Conservation (phyloP, 2,329 filamentous ascomycete genomes). For the Xylaria sp. region DNA sequence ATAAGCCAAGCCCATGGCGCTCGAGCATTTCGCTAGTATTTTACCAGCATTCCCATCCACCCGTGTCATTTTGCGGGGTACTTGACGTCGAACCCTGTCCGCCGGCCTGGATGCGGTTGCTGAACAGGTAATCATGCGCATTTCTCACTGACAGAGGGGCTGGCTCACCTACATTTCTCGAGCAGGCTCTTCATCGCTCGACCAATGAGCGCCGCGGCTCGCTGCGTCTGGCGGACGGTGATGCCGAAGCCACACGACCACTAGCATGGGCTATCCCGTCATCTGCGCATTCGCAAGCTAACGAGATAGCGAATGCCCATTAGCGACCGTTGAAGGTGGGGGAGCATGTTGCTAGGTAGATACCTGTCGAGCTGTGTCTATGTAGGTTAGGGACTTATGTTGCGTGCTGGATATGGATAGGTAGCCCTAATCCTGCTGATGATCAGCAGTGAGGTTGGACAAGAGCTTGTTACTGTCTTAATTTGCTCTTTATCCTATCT, state of each 20-base stretch:
- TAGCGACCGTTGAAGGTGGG: neutral
- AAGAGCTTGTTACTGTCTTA: constrained; percentile 5
- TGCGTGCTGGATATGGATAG: neutral
- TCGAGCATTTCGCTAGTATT: neutral
- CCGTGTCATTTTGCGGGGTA: constrained; percentile 33
- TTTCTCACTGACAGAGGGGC: constrained; percentile 5
- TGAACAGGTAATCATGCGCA: constrained; percentile 30
- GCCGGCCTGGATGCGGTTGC: constrained; percentile 2
- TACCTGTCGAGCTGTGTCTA: neutral
- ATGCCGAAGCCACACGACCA: constrained; percentile 26
- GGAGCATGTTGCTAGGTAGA: neutral
- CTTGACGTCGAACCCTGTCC: constrained; percentile 30
- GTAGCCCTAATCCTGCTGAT: constrained; percentile 13
- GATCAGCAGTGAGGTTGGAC: constrained; percentile 21
- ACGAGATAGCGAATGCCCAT: constrained; percentile 6
- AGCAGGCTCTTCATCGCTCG: neutral
- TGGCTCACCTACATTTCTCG: constrained; percentile 17
- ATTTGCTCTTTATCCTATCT: constrained; percentile 1
- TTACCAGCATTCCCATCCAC: constrained; percentile 1
- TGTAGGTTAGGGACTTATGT: neutral
- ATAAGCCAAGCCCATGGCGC: constrained; percentile 38
- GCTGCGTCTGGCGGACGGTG: constrained; percentile 17
- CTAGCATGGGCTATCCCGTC: constrained; percentile 25
- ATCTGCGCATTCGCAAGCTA: constrained; percentile 11
- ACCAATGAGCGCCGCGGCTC: constrained; percentile 25